Percentiles rank a stretch among this genome's conserved stretches.
Evolutionary conservation across 1,139 yeast species (phyloP).

Genomic region (Candida freyschussii): DNA sequence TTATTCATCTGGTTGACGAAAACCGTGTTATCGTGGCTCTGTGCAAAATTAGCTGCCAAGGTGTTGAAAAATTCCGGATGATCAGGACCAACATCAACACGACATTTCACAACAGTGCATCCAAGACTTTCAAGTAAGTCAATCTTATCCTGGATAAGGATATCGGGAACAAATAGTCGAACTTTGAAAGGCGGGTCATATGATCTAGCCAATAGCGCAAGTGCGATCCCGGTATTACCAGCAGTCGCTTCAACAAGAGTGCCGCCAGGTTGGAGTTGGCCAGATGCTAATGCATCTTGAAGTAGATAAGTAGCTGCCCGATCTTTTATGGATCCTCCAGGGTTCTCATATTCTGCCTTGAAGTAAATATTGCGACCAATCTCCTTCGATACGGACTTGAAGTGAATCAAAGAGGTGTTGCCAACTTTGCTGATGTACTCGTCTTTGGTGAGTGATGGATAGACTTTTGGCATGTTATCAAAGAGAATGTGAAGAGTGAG

Average conservation of each 20-base stretch:
- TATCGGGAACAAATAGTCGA: constrained; percentile 21
- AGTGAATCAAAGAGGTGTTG: constrained; percentile 20
- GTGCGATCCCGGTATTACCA: constrained; percentile 23
- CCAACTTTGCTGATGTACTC: constrained; percentile 62
- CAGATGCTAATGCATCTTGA: constrained; percentile 65
- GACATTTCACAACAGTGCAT: constrained; percentile 16
- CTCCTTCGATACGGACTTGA: constrained; percentile 18
- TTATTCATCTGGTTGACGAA: constrained; percentile 23
- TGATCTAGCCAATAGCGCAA: constrained; percentile 17
- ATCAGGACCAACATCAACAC: constrained; percentile 14
- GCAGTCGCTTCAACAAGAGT: constrained; percentile 35
- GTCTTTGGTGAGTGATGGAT: constrained; percentile 48
- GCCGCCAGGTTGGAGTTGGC: constrained; percentile 54
- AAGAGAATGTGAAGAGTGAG: no score
- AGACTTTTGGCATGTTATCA: no score
- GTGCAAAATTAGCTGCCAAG: constrained; percentile 17
- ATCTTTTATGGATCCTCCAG: constrained; percentile 86
- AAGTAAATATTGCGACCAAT: constrained; percentile 66
- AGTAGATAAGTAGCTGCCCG: constrained; percentile 73
- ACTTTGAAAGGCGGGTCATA: constrained; percentile 23
- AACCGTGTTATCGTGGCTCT: constrained; percentile 15
- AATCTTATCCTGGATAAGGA: constrained; percentile 17
- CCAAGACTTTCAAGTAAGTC: constrained; percentile 17
- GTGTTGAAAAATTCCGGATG: constrained; percentile 19
- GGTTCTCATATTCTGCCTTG: constrained; percentile 82